Evolutionary conservation across 2,329 filamentous ascomycete species (phyloP).

Genomic region (Diplodia mutila): DNA sequence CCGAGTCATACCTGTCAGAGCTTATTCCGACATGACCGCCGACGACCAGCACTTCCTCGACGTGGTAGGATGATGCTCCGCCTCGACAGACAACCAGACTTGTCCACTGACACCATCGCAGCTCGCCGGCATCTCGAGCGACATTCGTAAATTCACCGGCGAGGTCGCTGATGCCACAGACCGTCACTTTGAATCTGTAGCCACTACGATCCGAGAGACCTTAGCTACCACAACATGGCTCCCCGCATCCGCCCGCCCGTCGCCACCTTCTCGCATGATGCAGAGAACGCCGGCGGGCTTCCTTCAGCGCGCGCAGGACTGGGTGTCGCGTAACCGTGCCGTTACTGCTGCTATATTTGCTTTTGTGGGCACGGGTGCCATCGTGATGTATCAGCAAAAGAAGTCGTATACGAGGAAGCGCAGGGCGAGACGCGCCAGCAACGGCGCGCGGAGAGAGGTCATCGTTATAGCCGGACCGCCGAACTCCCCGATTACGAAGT

Average conservation of each 20-base stretch:
- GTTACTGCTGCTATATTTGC: conserved; percentile 72
- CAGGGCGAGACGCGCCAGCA: conserved; percentile 76
- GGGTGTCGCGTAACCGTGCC: conserved; percentile 73
- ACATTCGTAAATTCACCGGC: conserved; percentile 71
- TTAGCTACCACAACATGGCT: conserved; percentile 73
- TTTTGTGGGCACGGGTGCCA: conserved; percentile 66
- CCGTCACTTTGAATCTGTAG: conserved; percentile 76
- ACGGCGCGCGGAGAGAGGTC: conserved; percentile 86
- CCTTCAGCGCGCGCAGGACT: conserved; percentile 66
- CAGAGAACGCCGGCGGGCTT: conserved; percentile 44
- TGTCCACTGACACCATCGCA: conserved; percentile 34
- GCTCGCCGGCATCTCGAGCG: conserved; percentile 63
- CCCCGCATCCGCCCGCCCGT: conserved; percentile 68
- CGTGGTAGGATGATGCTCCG: conserved; percentile 60
- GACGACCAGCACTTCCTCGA: conserved; percentile 80
- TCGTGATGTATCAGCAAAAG: conserved; percentile 65
- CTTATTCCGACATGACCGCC: conserved; percentile 63
- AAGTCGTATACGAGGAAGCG: conserved; percentile 64
- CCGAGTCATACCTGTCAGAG: conserved; percentile 1
- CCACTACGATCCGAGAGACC: conserved; percentile 69
- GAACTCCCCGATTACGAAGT: conserved; percentile 79
- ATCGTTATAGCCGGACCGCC: conserved; percentile 87
- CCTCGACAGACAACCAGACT: neutral
- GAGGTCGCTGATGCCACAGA: conserved; percentile 81
- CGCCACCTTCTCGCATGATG: conserved; percentile 50